These are phyloP conservation scores for Candida loeiensis DNA, from an alignment of 805 yeast species.

Conservation along the genomic window DNA sequence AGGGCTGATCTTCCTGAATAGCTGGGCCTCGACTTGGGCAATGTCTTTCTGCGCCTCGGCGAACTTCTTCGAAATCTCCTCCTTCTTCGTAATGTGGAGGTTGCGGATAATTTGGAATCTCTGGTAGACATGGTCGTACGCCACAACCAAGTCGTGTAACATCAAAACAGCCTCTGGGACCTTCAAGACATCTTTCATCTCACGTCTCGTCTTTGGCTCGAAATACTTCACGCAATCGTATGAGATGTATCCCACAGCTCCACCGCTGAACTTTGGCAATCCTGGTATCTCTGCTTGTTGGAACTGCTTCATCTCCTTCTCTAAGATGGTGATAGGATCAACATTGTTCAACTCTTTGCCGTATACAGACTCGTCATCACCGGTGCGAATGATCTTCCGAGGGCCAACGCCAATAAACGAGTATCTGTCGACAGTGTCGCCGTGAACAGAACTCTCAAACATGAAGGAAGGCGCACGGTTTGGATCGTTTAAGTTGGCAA, in stretches of 20 bases:
- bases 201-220: constrained; percentile 83
- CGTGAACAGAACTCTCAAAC: constrained; percentile 84
- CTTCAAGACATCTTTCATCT: constrained; percentile 70
- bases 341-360: constrained; percentile 41
- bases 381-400: constrained; percentile 76
- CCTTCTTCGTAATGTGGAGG: constrained; percentile 43
- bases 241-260: constrained; percentile 93
- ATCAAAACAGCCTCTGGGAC: constrained; percentile 91
- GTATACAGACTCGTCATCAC: constrained; percentile 48
- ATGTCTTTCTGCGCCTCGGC: constrained; percentile 56
- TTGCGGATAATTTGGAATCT: constrained; percentile 89
- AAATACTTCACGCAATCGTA: constrained; percentile 96
- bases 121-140: constrained; percentile 91
- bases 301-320: constrained; percentile 62
- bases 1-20: constrained; percentile 44
- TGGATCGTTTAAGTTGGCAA: constrained; percentile 59
- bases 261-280: constrained; percentile 82
- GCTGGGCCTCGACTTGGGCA: constrained; percentile 46
- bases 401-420: constrained; percentile 90
- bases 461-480: constrained; percentile 67
- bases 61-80: constrained; percentile 41
- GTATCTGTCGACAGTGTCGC: constrained; percentile 84
- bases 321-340: constrained; percentile 78
- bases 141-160: constrained; percentile 87
- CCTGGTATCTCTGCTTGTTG: constrained; percentile 79